Percentiles rank a stretch among this genome's conserved stretches.
Evolutionary conservation across 768 basidiomycete genomes (phyloP).

Genomic region (Phaeotremella fagi): DNA sequence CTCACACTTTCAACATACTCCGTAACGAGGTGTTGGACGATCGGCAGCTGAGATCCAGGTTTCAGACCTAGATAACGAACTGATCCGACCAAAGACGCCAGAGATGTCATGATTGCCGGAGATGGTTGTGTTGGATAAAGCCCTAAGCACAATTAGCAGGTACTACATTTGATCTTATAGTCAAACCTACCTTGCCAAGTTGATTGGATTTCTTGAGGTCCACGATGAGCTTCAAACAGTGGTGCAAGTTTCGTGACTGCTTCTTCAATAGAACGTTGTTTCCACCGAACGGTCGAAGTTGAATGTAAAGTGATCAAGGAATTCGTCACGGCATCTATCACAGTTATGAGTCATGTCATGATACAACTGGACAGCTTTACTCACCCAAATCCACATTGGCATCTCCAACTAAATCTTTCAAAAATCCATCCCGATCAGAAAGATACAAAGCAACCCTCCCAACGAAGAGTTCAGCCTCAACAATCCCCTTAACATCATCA

Average conservation of each 20-base stretch:
- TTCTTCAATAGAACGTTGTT: slow-evolving; percentile 9
- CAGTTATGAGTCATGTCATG: too few relatives aligned
- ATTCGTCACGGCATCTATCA: too few relatives aligned
- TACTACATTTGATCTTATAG: background rate
- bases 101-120: slow-evolving; percentile 18
- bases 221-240: slow-evolving; percentile 19
- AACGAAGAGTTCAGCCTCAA: slow-evolving; percentile 30
- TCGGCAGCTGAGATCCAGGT: slow-evolving; percentile 4
- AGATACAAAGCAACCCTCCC: slow-evolving; percentile 33
- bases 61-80: slow-evolving; percentile 28
- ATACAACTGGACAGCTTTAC: background rate
- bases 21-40: slow-evolving; percentile 15
- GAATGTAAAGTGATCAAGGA: slow-evolving; percentile 16
- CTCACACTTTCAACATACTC: slow-evolving; percentile 19
- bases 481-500: slow-evolving; percentile 7
- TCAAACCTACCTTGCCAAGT: slow-evolving; percentile 34
- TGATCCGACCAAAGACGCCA: slow-evolving; percentile 24
- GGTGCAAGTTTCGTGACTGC: slow-evolving; percentile 20
- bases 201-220: slow-evolving; percentile 17
- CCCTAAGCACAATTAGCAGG: slow-evolving; percentile 5
- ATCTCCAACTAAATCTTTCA: slow-evolving; percentile 16
- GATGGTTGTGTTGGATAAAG: slow-evolving; percentile 28
- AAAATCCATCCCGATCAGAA: slow-evolving; percentile 12
- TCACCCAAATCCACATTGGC: slow-evolving; percentile 15
- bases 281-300: slow-evolving; percentile 24